A percentile compares a stretch with the other conserved stretches of the same genome.
These are phyloP conservation scores for Oryza coarctata DNA, from an alignment of 176 grass and related monocot genomes.

Conservation along the genomic window DNA sequence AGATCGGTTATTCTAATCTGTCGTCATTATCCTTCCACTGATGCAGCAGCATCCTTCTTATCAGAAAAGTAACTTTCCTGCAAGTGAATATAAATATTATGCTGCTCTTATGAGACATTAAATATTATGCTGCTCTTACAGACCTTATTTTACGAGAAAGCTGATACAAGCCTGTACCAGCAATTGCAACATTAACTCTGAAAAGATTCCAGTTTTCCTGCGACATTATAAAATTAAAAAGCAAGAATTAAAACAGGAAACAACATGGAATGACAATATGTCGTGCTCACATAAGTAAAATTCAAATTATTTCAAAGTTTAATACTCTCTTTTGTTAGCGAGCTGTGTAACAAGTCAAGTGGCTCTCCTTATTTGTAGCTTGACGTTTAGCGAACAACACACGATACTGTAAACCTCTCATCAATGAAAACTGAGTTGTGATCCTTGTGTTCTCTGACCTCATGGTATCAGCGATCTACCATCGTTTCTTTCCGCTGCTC, in stretches of 20 bases:
- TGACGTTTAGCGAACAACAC: too few species aligned
- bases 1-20: neutral
- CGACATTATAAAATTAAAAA: slow-evolving; percentile 9
- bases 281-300: neutral
- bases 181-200: slow-evolving; percentile 74
- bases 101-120: neutral
- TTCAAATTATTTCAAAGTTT: neutral
- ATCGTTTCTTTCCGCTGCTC: too few species aligned
- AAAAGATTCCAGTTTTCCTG: slow-evolving; percentile 92
- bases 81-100: slow-evolving; percentile 10
- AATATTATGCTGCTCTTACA: too few species aligned
- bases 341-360: too few species aligned
- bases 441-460: too few species aligned
- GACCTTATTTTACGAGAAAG: slow-evolving; percentile 82
- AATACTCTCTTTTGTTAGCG: too few species aligned
- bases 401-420: too few species aligned
- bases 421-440: too few species aligned
- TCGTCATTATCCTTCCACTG: slow-evolving; percentile 44
- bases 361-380: too few species aligned
- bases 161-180: slow-evolving; percentile 74
- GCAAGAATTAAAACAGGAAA: neutral
- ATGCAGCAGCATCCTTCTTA: slow-evolving; percentile 39
- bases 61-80: slow-evolving; percentile 71
- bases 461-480: too few species aligned
- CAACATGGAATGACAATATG: neutral